Percentiles rank a stretch among this genome's conserved stretches.
Evolutionary conservation across 2,329 filamentous ascomycete genomes (phyloP).

Genomic region (Ceratocystiopsis brevicomis): DNA sequence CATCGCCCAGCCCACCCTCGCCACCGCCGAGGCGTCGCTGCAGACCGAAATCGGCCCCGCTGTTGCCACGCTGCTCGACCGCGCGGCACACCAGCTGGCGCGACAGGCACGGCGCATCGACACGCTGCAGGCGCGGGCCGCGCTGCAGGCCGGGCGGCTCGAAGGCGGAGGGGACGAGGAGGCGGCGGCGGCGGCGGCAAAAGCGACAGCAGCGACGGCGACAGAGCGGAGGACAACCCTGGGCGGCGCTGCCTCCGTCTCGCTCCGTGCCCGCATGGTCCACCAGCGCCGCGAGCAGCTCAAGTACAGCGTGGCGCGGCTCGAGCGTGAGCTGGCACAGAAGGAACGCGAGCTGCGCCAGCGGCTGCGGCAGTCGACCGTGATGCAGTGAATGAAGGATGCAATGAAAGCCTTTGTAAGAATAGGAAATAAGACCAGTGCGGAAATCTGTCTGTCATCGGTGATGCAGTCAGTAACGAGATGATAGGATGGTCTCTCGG

Average conservation of each 20-base stretch:
- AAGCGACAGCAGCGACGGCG: not conserved
- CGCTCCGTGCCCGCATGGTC: conserved; percentile 38
- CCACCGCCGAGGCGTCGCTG: conserved; percentile 63
- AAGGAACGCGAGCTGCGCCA: conserved; percentile 41
- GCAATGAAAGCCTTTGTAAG: no score
- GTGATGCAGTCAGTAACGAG: no score
- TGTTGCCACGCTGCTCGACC: conserved; percentile 56
- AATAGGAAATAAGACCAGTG: no score
- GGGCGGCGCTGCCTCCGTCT: conserved; percentile 17
- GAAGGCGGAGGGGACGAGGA: conserved; percentile 14
- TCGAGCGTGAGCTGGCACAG: conserved; percentile 75
- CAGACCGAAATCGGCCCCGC: conserved; percentile 82
- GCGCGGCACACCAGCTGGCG: conserved; percentile 68
- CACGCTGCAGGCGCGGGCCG: conserved; percentile 61
- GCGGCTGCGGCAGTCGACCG: conserved; percentile 16
- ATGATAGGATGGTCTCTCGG: no score
- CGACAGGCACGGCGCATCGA: conserved; percentile 70
- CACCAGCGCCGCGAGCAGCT: conserved; percentile 69
- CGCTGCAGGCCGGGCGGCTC: conserved; percentile 59
- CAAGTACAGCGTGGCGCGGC: conserved; percentile 67
- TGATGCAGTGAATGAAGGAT: not conserved
- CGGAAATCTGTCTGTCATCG: no score
- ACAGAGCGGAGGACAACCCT: no score
- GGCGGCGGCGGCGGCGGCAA: conserved; percentile 5
- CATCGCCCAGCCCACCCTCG: conserved; percentile 66